Conservation (phyloP, 352 stramenopile genomes). For the Phytophthora macrochlamydospora region DNA sequence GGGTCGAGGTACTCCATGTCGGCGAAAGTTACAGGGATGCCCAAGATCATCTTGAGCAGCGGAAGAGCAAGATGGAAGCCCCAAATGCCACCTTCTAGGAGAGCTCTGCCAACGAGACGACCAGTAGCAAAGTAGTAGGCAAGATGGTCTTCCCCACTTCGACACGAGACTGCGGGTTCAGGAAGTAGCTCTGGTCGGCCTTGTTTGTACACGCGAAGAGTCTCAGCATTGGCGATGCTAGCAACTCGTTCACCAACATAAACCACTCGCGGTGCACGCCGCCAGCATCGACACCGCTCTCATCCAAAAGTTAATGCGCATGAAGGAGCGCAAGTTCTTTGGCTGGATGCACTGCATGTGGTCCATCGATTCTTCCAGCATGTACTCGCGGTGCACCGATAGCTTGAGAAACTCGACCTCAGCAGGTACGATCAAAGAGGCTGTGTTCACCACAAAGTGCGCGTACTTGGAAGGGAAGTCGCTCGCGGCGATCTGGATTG, state of each 20-base stretch:
- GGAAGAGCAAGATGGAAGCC: conserved; percentile 93
- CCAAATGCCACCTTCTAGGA: conserved; percentile 91
- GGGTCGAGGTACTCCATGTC: conserved; percentile 90
- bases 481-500: conserved; percentile 38
- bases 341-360: conserved; percentile 64
- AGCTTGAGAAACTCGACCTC: conserved; percentile 75
- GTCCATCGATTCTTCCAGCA: conserved; percentile 77
- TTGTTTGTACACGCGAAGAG: conserved; percentile 69
- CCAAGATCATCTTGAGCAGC: conserved; percentile 98
- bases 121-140: conserved; percentile 66
- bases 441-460: conserved; percentile 75
- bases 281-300: conserved; percentile 86
- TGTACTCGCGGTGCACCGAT: conserved; percentile 61
- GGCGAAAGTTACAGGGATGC: conserved; percentile 92
- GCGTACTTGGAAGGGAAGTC: conserved; percentile 81
- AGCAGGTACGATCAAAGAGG: conserved; percentile 62
- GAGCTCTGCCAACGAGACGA: conserved; percentile 58
- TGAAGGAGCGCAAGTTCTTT: conserved; percentile 66
- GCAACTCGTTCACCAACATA: conserved; percentile 70
- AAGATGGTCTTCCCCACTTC: conserved; percentile 69
- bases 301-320: conserved; percentile 90
- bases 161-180: conserved; percentile 62
- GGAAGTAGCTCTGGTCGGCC: conserved; percentile 58
- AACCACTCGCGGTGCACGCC: conserved; percentile 94
- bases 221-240: conserved; percentile 46